A percentile compares a stretch with the other conserved stretches of the same genome.
These are phyloP conservation scores for Metschnikowia proteae DNA, from an alignment of 805 yeast genomes.

Conservation along the genomic window DNA sequence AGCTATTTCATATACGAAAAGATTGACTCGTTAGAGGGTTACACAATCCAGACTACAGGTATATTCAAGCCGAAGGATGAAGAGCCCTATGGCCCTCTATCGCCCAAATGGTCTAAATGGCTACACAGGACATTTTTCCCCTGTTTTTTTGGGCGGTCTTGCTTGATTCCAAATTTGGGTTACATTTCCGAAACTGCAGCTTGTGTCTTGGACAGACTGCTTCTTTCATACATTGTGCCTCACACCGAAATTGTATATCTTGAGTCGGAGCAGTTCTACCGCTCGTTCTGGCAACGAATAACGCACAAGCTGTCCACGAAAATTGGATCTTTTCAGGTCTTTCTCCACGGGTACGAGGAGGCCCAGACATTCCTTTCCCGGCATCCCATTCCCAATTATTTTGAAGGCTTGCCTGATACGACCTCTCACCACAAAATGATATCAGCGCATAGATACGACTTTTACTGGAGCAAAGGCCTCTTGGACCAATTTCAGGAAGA, in stretches of 20 bases:
- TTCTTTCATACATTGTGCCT: constrained; percentile 60
- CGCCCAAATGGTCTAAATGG: constrained; percentile 82
- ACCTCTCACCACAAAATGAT: background rate
- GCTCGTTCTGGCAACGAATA: constrained; percentile 45
- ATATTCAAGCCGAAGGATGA: constrained; percentile 78
- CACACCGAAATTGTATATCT: constrained; percentile 55
- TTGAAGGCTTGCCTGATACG: constrained; percentile 12
- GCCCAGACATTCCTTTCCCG: constrained; percentile 57
- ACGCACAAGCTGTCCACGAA: constrained; percentile 28
- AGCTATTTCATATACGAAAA: constrained; percentile 50
- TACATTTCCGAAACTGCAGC: constrained; percentile 74
- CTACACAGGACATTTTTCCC: constrained; percentile 70
- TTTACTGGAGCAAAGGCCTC: constrained; percentile 51
- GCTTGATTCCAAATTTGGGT: constrained; percentile 69
- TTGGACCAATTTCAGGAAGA: constrained; percentile 54
- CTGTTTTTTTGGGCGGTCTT: constrained; percentile 70
- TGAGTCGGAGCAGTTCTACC: constrained; percentile 49
- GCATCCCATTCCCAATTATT: constrained; percentile 51
- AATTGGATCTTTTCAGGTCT: constrained; percentile 65
- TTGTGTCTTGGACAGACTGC: constrained; percentile 56
- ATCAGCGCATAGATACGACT: constrained; percentile 15
- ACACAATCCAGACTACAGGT: constrained; percentile 38
- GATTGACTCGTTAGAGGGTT: constrained; percentile 6
- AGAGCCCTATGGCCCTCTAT: constrained; percentile 74
- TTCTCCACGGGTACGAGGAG: constrained; percentile 53